Evolutionary conservation across 1,284 basidiomycete species (phyloP), one percentile per base, ranked within the genome.

Genomic region (Pseudozyma pruni): DNA sequence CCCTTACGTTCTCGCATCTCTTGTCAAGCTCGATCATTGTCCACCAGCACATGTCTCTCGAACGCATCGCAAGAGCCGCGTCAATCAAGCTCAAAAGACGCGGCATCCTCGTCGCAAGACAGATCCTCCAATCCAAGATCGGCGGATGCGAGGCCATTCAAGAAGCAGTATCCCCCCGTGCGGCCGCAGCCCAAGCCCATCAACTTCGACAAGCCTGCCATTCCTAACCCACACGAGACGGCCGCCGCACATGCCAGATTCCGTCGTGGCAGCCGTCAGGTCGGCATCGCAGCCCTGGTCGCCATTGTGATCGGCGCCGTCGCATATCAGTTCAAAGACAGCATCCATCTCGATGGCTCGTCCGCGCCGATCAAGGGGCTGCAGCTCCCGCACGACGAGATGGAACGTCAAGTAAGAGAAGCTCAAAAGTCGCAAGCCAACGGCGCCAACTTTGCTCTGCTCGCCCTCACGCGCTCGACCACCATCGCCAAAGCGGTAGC

Each of bases 401-500:
- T 78, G 69, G 76, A 76, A 29, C 48, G 52, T 13, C 56, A 69
- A 34, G 73, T 78, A 8, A 47, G 45, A 22, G 58, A 76, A 35
- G 74, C 72, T 4, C 74, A 77, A 41, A 74, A 75, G 58, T 22
- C 54, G 16, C 71, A 73, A 34, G 53, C 63, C 7, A 67, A 56
- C 33, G 47, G 56, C 17, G 31, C 62, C 51, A 72, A 66, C 48
- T 78, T 81, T 23, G 73, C 76, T 25, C 35, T 81, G 6, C 49
- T 81, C 4, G 70, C 80, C 5, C 48, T 81, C 10, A 64, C 53
- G n/a, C 63, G 79, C 10, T 81, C 78, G 32, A 74, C 80, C 23
- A 75, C 71, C 31, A 82, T 82, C 32, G 74, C 76, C 51, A 78
- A 75, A 50, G 80, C 80, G 9, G 80, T 79, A 6, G 75, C 67